A percentile compares a stretch with the other conserved stretches of the same genome.
These are phyloP conservation scores for Dissophora ornata DNA, from an alignment of 192 early-diverging fungal species.

Conservation along the genomic window DNA sequence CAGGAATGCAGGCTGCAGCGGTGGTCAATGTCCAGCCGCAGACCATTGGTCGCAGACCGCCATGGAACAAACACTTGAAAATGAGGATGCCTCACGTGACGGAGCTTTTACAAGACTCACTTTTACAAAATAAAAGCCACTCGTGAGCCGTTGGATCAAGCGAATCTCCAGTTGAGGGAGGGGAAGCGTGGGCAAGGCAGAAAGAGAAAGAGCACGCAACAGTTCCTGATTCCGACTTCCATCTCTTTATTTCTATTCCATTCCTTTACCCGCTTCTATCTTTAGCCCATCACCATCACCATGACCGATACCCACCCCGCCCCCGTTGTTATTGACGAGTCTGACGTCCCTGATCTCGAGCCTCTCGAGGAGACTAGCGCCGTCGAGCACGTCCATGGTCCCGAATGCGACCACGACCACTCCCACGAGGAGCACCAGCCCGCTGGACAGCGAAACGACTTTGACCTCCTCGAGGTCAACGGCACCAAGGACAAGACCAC, in stretches of 20 bases:
- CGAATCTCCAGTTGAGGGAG: too few species aligned
- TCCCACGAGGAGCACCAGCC: slow-evolving; percentile 20
- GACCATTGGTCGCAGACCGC: too few species aligned
- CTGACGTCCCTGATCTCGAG: slow-evolving; percentile 26
- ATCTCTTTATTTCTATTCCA: neutral
- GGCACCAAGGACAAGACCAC: slow-evolving; percentile 58
- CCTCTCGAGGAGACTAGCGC: slow-evolving; percentile 25
- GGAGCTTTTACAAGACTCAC: too few species aligned
- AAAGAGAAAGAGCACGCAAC: neutral
- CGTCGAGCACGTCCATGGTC: slow-evolving; percentile 46
- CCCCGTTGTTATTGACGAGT: slow-evolving; percentile 19
- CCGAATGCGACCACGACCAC: slow-evolving; percentile 18
- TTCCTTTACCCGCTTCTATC: slow-evolving; percentile 9
- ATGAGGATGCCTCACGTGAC: too few species aligned
- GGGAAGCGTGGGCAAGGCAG: neutral
- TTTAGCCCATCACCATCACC: slow-evolving; percentile 7
- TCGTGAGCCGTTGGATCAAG: too few species aligned
- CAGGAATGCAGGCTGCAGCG: too few species aligned
- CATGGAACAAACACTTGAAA: too few species aligned
- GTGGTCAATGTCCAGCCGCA: too few species aligned
- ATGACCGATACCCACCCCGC: slow-evolving; percentile 43
- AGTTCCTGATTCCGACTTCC: too few species aligned
- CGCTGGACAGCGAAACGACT: slow-evolving; percentile 47
- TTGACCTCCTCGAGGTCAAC: slow-evolving; percentile 61
- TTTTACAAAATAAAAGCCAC: too few species aligned